Evolutionary conservation across 129 eudicot species (phyloP).

Genomic region (Flaveria robusta): DNA sequence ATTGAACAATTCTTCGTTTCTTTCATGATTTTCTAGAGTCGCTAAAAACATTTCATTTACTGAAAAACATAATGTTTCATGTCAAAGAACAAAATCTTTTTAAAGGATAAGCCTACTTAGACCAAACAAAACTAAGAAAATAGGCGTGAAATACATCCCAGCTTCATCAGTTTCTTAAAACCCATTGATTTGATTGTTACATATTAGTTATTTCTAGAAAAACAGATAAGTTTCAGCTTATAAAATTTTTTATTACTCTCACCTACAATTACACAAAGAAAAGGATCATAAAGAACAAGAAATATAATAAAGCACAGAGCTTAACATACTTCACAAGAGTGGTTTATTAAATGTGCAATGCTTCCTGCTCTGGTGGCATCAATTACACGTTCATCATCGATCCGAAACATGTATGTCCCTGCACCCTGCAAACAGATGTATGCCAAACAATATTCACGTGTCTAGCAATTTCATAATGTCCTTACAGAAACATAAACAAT

Average conservation of each 20-base stretch:
- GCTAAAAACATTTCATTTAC: not conserved
- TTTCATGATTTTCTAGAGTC: not conserved
- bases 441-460: slow-evolving; percentile 18
- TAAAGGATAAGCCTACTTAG: not conserved
- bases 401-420: slow-evolving; percentile 96
- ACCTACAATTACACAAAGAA: not conserved
- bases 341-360: slow-evolving; percentile 97
- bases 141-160: not conserved
- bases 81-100: not conserved
- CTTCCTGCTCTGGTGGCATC: slow-evolving; percentile 99
- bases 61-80: not conserved
- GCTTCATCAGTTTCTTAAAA: not conserved
- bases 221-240: not conserved
- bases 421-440: slow-evolving; percentile 74
- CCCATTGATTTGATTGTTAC: not conserved
- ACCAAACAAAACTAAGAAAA: not conserved
- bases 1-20: not conserved
- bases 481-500: not conserved
- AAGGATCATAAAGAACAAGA: not conserved
- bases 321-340: slow-evolving; percentile 88
- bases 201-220: not conserved
- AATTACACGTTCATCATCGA: slow-evolving; percentile 92
- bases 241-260: not conserved
- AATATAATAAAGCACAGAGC: slow-evolving; percentile 17
- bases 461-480: not conserved